These are phyloP conservation scores for Rhazya stricta DNA, from an alignment of 257 asterid genomes.

Conservation along the genomic window DNA sequence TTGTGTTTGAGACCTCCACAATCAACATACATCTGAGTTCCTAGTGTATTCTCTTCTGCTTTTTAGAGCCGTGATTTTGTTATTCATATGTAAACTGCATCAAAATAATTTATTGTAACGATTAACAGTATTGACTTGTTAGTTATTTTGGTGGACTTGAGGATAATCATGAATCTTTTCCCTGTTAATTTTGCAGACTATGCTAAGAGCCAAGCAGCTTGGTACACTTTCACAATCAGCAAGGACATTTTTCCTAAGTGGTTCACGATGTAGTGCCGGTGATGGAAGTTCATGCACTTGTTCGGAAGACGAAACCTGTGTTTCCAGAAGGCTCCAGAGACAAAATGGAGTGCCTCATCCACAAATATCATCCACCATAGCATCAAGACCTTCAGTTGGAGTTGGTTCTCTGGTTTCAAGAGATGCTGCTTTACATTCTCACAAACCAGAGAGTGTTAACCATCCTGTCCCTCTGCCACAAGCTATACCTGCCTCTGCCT, in stretches of 20 bases:
- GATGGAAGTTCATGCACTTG: slow-evolving; percentile 84
- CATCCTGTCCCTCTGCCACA: slow-evolving; percentile 28
- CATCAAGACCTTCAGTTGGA: slow-evolving; percentile 43
- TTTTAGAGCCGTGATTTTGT: background rate
- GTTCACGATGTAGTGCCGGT: slow-evolving; percentile 67
- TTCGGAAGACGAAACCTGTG: slow-evolving; percentile 68
- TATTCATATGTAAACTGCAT: background rate
- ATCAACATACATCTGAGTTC: background rate
- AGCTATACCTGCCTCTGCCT: slow-evolving; percentile 25
- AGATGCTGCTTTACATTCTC: slow-evolving; percentile 39
- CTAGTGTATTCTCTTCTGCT: slow-evolving; percentile 1
- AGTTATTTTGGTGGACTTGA: background rate
- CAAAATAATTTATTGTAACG: background rate
- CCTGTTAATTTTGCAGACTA: slow-evolving; percentile 38
- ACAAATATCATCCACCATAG: slow-evolving; percentile 35
- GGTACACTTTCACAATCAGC: slow-evolving; percentile 88
- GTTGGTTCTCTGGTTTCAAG: slow-evolving; percentile 41
- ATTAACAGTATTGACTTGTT: background rate
- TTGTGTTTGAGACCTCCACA: background rate
- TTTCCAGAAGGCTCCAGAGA: slow-evolving; percentile 47
- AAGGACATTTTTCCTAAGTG: slow-evolving; percentile 61
- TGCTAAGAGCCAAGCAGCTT: slow-evolving; percentile 85
- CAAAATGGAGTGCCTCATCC: slow-evolving; percentile 40
- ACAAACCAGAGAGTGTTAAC: slow-evolving; percentile 25
- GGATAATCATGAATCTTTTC: background rate